phyloP scores from a whole-genome alignment of 306 rosid species.

The Nissolia schottii region DNA sequence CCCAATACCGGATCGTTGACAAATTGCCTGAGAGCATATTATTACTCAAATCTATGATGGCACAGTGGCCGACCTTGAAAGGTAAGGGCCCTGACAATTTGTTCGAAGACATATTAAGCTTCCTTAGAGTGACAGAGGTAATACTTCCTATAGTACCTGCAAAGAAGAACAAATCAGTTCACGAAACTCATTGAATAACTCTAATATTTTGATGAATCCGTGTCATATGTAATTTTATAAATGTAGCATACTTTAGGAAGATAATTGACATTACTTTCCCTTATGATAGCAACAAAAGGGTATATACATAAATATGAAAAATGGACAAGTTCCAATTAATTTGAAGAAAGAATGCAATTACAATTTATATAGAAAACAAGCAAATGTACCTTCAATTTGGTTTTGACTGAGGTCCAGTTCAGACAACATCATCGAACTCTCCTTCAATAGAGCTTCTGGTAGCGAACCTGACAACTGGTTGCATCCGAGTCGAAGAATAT shows the following conservation, averaged over 20 bases:
- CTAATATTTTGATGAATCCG: neutral
- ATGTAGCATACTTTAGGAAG: neutral
- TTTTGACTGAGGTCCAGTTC: constrained; percentile 79
- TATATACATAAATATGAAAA: neutral
- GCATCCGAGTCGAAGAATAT: constrained; percentile 54
- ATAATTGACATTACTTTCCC: constrained; percentile 1
- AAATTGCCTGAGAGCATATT: constrained; percentile 58
- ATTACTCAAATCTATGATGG: constrained; percentile 64
- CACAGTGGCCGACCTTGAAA: constrained; percentile 54
- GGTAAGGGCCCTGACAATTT: constrained; percentile 71
- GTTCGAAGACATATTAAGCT: constrained; percentile 74
- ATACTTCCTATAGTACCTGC: constrained; percentile 70
- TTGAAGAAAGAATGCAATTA: neutral
- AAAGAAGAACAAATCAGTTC: constrained; percentile 17
- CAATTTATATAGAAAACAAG: neutral
- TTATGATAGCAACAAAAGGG: too few species aligned
- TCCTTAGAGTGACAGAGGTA: constrained; percentile 66
- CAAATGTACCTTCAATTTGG: constrained; percentile 58
- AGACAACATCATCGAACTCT: constrained; percentile 68
- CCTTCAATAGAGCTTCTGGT: constrained; percentile 62
- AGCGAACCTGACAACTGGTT: constrained; percentile 61
- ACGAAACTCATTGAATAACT: neutral
- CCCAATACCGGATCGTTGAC: constrained; percentile 69
- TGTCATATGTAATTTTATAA: neutral
- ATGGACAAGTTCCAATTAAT: neutral